Evolutionary conservation across 139 green algal species (phyloP), one percentile per base, ranked within the genome.

Genomic region (Chlamydomonas schloesseri): DNA sequence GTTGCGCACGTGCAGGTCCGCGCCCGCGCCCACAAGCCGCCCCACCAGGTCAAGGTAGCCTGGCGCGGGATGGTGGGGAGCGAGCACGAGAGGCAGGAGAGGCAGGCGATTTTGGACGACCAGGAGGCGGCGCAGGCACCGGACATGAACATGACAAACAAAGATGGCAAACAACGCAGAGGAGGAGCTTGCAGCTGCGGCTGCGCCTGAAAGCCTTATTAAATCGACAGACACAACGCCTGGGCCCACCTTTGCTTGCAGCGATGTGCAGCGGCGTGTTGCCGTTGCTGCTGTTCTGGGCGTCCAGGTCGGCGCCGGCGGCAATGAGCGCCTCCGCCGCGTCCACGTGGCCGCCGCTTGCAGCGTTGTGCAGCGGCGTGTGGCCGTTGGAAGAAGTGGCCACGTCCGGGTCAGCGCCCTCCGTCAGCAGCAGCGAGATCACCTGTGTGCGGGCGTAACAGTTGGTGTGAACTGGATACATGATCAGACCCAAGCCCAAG

Each of bases 181-280:
- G n/a, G n/a, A n/a, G n/a, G n/a, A n/a, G n/a, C n/a, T n/a, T n/a
- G n/a, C n/a, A n/a, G n/a, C n/a, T n/a, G n/a, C n/a, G n/a, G n/a
- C n/a, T n/a, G n/a, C n/a, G n/a, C n/a, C n/a, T n/a, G n/a, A n/a
- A n/a, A n/a, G n/a, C n/a, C n/a, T n/a, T n/a, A n/a, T n/a, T n/a
- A n/a, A n/a, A n/a, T n/a, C n/a, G n/a, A n/a, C n/a, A n/a, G n/a
- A n/a, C n/a, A n/a, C n/a, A n/a, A n/a, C n/a, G n/a, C n/a, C n/a
- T n/a, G n/a, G n/a, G n/a, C n/a, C n/a, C 37, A 83, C 76, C 76
- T 20, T 83, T 83, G n/a, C 36, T 64, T 4, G 29, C 17, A 1
- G 64, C 78, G 18, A 71, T 42, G 64, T 84, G 78, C 78, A 84
- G 81, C 55, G 71, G 55, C 50, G 81, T 87, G 55, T 81, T 87